phyloP scores from a whole-genome alignment of 768 basidiomycete species.

The Polyporus arcularius region DNA sequence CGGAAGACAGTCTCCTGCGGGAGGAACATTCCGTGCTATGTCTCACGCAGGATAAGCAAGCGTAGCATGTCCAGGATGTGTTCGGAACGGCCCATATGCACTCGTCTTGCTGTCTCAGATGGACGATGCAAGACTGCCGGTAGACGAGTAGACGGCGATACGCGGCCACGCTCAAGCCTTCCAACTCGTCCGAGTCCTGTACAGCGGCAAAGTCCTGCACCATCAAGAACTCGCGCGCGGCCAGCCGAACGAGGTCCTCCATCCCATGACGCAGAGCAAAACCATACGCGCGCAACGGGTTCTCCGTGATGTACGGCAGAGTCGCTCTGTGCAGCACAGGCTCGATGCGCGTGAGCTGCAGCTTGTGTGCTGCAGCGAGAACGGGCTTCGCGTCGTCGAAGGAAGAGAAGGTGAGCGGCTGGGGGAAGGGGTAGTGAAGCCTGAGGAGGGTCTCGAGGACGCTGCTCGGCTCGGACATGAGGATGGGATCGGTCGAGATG shows the following conservation, averaged over 20 bases:
- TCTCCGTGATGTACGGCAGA: background rate
- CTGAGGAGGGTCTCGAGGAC: background rate
- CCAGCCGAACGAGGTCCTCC: background rate
- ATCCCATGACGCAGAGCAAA: background rate
- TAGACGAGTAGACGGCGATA: no score
- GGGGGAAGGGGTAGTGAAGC: background rate
- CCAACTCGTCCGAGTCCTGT: no score
- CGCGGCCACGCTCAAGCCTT: no score
- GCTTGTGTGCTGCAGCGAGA: conserved; percentile 6
- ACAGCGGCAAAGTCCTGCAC: no score
- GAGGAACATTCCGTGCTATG: no score
- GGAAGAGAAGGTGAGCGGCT: conserved; percentile 45
- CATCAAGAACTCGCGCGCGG: background rate
- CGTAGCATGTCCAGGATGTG: no score
- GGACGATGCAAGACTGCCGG: no score
- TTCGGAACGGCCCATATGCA: no score
- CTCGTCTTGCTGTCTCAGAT: no score
- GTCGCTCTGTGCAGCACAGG: background rate
- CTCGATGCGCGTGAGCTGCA: background rate
- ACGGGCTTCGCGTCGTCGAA: conserved; percentile 50
- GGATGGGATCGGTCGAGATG: background rate
- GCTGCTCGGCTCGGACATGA: conserved; percentile 18
- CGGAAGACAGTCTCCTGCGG: no score
- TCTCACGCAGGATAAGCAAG: no score
- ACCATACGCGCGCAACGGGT: conserved; percentile 5